These are phyloP conservation scores for Nakaseomyces kungkrabaensis DNA, from an alignment of 1,139 yeast genomes.

Conservation along the genomic window DNA sequence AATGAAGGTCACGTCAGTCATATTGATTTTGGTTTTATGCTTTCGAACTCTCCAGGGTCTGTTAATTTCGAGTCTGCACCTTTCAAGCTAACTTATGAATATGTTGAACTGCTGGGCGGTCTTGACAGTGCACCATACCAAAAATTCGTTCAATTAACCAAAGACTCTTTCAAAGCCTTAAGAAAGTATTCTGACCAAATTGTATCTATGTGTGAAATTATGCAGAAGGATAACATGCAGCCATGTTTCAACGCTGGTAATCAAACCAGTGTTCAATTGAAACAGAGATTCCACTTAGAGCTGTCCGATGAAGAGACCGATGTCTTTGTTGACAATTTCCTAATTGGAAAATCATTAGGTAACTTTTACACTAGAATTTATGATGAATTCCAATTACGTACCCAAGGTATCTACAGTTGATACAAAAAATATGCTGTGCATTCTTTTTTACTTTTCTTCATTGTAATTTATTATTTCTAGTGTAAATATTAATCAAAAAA, in stretches of 20 bases:
- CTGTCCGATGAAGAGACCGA: constrained; percentile 66
- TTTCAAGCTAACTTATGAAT: constrained; percentile 80
- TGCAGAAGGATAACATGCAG: constrained; percentile 81
- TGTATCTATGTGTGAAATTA: constrained; percentile 73
- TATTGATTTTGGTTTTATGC: constrained; percentile 87
- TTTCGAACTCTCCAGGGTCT: constrained; percentile 92
- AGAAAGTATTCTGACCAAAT: constrained; percentile 65
- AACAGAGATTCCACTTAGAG: constrained; percentile 72
- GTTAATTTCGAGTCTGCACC: constrained; percentile 97
- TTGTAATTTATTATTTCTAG: too few relatives aligned
- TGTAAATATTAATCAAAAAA: too few relatives aligned
- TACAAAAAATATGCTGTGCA: neutral
- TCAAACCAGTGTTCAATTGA: constrained; percentile 65
- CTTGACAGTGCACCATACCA: constrained; percentile 47
- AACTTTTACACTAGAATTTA: constrained; percentile 83
- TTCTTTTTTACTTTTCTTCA: too few relatives aligned
- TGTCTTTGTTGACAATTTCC: constrained; percentile 58
- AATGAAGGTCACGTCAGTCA: constrained; percentile 91
- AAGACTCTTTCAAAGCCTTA: constrained; percentile 61
- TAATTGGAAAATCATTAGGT: constrained; percentile 77
- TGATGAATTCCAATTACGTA: constrained; percentile 86
- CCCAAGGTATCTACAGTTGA: constrained; percentile 83
- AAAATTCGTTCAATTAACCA: constrained; percentile 51
- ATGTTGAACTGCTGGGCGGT: constrained; percentile 82
- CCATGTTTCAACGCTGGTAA: constrained; percentile 90